These are phyloP conservation scores for Vanilla planifolia DNA, from an alignment of 106 monocot genomes.

Conservation along the genomic window DNA sequence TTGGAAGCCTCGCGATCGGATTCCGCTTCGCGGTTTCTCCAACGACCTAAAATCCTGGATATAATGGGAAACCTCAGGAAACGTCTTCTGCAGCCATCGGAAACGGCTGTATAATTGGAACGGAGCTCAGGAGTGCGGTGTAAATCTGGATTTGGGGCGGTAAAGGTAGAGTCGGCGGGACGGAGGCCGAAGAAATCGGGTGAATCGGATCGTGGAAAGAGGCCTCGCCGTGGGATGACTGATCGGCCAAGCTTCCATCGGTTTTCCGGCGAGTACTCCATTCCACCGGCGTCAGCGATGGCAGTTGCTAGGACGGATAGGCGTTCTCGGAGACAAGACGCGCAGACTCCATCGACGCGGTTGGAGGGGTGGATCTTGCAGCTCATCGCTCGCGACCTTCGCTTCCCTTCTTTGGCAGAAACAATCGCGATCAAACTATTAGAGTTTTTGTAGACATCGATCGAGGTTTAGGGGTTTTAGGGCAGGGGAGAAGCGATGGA, in stretches of 20 bases:
- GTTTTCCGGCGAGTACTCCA: neutral
- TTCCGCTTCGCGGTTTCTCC: neutral
- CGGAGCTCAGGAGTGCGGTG: neutral
- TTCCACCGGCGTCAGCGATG: neutral
- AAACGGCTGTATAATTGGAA: neutral
- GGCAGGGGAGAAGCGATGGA: neutral
- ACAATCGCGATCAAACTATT: too few species aligned
- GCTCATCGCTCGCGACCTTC: neutral
- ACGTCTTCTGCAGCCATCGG: neutral
- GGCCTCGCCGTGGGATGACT: too few species aligned
- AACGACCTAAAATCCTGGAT: neutral
- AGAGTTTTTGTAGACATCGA: too few species aligned
- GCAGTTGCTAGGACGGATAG: neutral
- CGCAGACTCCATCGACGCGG: neutral
- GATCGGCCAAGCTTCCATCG: conserved; percentile 8
- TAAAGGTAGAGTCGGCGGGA: neutral
- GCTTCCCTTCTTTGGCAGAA: neutral
- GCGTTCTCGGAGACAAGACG: conserved; percentile 8
- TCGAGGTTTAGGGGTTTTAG: neutral
- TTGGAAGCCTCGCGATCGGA: neutral
- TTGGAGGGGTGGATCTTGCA: conserved; percentile 11
- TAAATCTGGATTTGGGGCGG: too few species aligned
- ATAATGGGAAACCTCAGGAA: neutral
- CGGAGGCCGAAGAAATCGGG: conserved; percentile 8
- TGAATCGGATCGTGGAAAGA: neutral